Base-by-base conservation (phyloP, 371 early-diverging fungal genomes). In the Phascolomyces articulosus region DNA sequence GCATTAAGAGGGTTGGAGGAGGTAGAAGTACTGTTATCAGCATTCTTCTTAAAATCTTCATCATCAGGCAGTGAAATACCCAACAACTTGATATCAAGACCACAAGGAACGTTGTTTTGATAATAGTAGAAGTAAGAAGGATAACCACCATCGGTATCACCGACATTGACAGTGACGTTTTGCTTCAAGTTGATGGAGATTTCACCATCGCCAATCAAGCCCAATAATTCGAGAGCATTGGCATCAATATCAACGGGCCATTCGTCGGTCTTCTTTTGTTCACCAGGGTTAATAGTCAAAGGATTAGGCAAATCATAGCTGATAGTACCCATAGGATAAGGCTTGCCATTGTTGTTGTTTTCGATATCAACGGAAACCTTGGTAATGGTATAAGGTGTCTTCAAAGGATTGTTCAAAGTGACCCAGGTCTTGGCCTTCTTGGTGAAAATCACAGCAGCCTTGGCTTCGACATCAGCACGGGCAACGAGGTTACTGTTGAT, bases 371-470 rank as follows among this genome's bases (percentile, higher is more conserved):
- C 75, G 20, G 62, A 49, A 63, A 82, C 68, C 56, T 49, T 67
- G 40, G 66, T 40, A 58, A 82, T 63, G 60, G 72, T 75, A 53
- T 73, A 67, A 23, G 72, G 66, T 13, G 75, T 68, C 21, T 75
- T 73, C 55, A 82, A 67, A 2, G 79, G 79, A 60, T 82, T 78
- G 55, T 71, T 71, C 49, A 81, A 59, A 24, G 73, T 74, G 55
- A 76, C 77, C 21, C 65, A 67, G 2, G 82, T 73, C 11, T 18
- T 47, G 40, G 67, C 41, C 51, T 72, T 78, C 26, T 67, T 41
- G 24, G 58, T 40, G 13, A 67, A 38, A 23, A 62, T 65, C 54
- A 79, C 79, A 10, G 71, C 21, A 16, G 75, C 47, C 26, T 57
- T 72, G 58, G 79, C 68, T 18, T 63, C 48, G 18, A 80, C 69